These are phyloP conservation scores for Tothia fuscella DNA, from an alignment of 2,329 filamentous ascomycete species.

Conservation along the genomic window DNA sequence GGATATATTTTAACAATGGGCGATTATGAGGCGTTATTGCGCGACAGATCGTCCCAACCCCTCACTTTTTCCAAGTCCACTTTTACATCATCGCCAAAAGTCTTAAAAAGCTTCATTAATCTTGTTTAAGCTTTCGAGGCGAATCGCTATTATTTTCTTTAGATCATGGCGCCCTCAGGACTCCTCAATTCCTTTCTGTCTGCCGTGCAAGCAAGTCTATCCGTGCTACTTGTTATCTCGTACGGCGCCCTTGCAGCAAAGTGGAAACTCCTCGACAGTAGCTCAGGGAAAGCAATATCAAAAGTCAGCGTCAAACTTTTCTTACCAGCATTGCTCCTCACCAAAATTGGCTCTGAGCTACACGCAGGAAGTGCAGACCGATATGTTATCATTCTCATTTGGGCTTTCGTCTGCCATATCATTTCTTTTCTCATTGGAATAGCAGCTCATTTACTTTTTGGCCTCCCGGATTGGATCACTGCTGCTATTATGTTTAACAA, in stretches of 20 bases:
- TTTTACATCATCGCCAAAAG: too few species aligned
- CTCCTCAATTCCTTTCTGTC: constrained; percentile 35
- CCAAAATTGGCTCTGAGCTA: constrained; percentile 41
- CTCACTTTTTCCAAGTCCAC: too few species aligned
- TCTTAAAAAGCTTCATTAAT: not conserved
- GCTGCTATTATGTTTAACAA: constrained; percentile 47
- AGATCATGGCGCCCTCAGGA: constrained; percentile 13
- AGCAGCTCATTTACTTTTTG: constrained; percentile 32
- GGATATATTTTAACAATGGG: too few species aligned
- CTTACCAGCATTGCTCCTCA: constrained; percentile 41
- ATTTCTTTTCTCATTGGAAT: constrained; percentile 37
- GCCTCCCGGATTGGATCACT: constrained; percentile 41
- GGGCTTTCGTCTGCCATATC: constrained; percentile 39
- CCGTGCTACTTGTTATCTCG: constrained; percentile 41
- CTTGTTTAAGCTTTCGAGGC: not conserved
- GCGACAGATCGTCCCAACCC: too few species aligned
- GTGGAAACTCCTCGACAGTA: constrained; percentile 35
- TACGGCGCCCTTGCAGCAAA: constrained; percentile 41
- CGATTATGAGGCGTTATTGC: too few species aligned
- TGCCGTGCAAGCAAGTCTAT: constrained; percentile 42
- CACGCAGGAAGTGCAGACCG: constrained; percentile 33
- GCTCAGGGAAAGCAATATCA: constrained; percentile 40
- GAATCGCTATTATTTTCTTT: too few species aligned
- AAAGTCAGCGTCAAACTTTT: constrained; percentile 41
- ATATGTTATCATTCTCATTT: constrained; percentile 37